Base-by-base conservation (phyloP, 2,329 filamentous ascomycete species). In the Ceratocystis cubensis region DNA sequence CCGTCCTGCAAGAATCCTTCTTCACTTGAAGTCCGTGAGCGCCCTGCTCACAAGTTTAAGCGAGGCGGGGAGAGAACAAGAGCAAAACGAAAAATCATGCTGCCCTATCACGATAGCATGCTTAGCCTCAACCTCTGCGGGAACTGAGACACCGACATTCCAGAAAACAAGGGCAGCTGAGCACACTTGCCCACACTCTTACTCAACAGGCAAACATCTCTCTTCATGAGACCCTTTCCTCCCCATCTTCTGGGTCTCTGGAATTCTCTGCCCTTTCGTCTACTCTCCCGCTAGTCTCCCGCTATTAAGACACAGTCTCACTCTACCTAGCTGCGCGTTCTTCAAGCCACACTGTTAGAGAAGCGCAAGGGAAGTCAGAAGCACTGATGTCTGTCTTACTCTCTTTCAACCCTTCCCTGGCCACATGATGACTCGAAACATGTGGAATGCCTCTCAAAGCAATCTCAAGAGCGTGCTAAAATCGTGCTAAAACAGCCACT, bases 11-110 rank as follows among this genome's bases (percentile, higher is more conserved):
- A 41, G 37, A 41, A 59, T 59, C 56, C 56, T 59, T 59, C 56
- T 37, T 15, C 5, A 20, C 56, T 8, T 59, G 56, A 41, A 10
- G 56, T 59, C 56, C 56, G 56, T 59, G 56, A 59, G 33, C 56
- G 56, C 25, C 56, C 56, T 59, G 25, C 56, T 59, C 56, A 59
- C 56, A 59, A 59, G 56, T 59, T 59, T 59, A 59, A 59, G 56
- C 56, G 56, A 59, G 56, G 56, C 56, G 25, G 25, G 56, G 56
- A 13, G 56, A 20, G 56, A 59, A 59, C 13, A 30, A 30, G 56
- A n/a, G 17, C 17, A 59, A 53, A 25, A 53, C n/a, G 4, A 22
- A 53, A 53, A 59, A 37, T 8, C 56, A 15, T 57, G n/a, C 53
- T 57, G 25, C 28, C 56, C 56, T 59, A 33, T 59, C 56, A 59